Conservation (phyloP, 2,329 filamentous ascomycete genomes). For the Paecilomyces variotii region DNA sequence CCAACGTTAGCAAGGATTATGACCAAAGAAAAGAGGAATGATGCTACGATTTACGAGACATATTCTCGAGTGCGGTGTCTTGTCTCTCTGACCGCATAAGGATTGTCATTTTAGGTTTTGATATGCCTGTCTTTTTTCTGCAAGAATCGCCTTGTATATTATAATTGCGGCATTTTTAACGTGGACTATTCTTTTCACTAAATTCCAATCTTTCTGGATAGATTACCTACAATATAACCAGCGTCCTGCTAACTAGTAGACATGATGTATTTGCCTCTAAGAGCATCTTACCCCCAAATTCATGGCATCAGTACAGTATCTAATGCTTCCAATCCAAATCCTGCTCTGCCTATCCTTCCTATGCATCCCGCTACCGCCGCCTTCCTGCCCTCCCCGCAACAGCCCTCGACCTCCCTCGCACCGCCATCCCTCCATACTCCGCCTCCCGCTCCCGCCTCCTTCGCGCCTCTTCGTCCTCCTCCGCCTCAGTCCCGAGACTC, state of each 20-base stretch:
- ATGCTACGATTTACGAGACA: not conserved
- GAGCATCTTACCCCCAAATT: too few species aligned
- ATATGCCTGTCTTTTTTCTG: not conserved
- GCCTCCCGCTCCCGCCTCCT: constrained; percentile 15
- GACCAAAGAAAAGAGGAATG: not conserved
- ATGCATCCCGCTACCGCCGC: not conserved
- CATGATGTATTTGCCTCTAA: not conserved
- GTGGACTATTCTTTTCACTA: not conserved
- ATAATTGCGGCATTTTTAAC: not conserved
- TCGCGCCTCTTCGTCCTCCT: constrained; percentile 10
- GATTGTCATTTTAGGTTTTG: not conserved
- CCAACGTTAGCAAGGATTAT: not conserved
- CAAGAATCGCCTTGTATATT: not conserved
- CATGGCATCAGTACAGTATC: too few species aligned
- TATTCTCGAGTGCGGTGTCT: not conserved
- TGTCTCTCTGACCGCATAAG: not conserved
- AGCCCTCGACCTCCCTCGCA: constrained; percentile 18
- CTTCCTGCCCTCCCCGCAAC: not conserved
- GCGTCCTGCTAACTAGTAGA: not conserved
- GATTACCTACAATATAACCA: not conserved
- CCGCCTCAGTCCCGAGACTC: constrained; percentile 4
- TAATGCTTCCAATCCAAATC: not conserved
- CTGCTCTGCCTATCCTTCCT: not conserved
- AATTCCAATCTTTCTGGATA: not conserved
- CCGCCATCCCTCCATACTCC: constrained; percentile 27